phyloP scores from a whole-genome alignment of 1,284 basidiomycete genomes.

The Cutaneotrichosporon mucoides region DNA sequence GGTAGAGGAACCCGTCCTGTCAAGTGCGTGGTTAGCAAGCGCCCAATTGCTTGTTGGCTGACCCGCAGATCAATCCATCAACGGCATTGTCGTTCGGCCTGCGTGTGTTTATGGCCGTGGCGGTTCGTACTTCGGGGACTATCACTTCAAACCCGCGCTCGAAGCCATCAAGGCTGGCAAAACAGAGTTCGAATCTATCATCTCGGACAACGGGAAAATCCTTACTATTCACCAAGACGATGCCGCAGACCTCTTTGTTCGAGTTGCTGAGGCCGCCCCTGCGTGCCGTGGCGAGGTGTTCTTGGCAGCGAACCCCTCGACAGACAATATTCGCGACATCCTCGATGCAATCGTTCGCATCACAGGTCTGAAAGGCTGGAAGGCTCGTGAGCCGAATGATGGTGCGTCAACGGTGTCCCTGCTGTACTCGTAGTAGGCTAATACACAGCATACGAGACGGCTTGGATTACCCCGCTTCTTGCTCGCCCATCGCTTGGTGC shows the following conservation, averaged over 20 bases:
- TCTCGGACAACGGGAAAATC: slow-evolving; percentile 48
- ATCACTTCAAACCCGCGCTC: slow-evolving; percentile 46
- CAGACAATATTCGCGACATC: slow-evolving; percentile 53
- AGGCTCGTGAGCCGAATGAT: slow-evolving; percentile 11
- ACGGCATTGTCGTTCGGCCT: slow-evolving; percentile 19
- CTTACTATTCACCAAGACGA: slow-evolving; percentile 55
- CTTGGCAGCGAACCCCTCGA: slow-evolving; percentile 52
- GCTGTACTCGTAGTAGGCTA: background rate
- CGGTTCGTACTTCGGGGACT: slow-evolving; percentile 12
- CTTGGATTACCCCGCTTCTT: slow-evolving; percentile 17
- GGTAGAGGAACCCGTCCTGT: slow-evolving; percentile 33
- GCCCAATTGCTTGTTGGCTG: background rate
- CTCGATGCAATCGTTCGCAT: slow-evolving; percentile 51
- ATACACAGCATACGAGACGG: slow-evolving; percentile 43
- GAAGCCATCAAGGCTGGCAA: slow-evolving; percentile 45
- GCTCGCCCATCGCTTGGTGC: slow-evolving; percentile 52
- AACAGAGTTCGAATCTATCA: slow-evolving; percentile 47
- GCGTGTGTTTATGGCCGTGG: slow-evolving; percentile 44
- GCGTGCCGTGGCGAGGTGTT: slow-evolving; percentile 52
- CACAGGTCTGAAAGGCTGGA: slow-evolving; percentile 41
- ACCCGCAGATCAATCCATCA: slow-evolving; percentile 7
- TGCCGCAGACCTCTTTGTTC: slow-evolving; percentile 54
- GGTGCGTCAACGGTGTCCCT: background rate
- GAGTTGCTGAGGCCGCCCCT: slow-evolving; percentile 51
- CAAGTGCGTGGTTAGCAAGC: slow-evolving; percentile 10